Conservation (phyloP, 257 asterid species). For the Solanum corneliomulleri region DNA sequence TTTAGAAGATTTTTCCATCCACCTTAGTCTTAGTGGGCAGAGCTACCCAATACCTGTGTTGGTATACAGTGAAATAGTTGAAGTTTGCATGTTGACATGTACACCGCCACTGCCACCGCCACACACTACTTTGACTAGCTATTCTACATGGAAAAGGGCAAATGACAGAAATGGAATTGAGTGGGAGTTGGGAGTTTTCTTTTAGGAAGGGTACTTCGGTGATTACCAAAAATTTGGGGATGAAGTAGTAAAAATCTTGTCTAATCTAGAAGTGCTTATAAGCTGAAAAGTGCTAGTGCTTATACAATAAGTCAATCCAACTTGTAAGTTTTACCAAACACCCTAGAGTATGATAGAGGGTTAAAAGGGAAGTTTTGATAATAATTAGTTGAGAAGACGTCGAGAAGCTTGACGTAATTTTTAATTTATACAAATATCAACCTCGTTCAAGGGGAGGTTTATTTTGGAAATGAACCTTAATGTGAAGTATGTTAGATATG, state of each 20-base stretch:
- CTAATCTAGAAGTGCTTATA: neutral
- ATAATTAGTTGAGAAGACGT: neutral
- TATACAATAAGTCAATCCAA: neutral
- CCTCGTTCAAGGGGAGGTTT: neutral
- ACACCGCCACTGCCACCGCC: too few relatives aligned
- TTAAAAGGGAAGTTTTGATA: neutral
- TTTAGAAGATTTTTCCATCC: neutral
- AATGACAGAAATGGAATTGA: neutral
- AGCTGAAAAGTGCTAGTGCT: neutral
- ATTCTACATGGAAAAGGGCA: neutral
- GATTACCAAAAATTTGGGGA: neutral
- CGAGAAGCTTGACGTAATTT: neutral
- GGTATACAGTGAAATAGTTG: neutral
- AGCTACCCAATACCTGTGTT: neutral
- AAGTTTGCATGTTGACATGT: neutral
- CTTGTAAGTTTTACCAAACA: neutral
- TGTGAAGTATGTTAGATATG: neutral
- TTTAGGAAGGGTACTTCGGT: neutral
- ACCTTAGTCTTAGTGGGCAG: neutral
- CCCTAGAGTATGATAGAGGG: neutral
- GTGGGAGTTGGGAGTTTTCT: neutral
- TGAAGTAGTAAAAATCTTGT: neutral
- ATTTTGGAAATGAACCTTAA: neutral
- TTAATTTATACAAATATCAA: neutral
- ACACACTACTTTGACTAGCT: neutral